A percentile compares a stretch with the other conserved stretches of the same genome.
Conservation (phyloP, 352 stramenopile species). For the Pythium inflatum region DNA sequence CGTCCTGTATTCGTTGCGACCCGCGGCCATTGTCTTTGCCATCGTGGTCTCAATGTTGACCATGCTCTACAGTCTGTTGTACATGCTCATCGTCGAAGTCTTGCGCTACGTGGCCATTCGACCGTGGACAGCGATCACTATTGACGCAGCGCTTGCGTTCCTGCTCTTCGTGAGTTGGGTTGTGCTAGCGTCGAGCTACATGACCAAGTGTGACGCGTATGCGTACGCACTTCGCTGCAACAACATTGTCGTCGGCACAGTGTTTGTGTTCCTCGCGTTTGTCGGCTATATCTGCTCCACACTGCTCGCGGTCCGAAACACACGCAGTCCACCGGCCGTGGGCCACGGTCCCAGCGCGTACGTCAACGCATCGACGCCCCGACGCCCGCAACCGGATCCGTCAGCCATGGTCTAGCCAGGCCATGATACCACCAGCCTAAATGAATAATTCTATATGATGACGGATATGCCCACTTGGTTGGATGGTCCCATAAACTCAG, state of each 20-base stretch:
- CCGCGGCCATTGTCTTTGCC: too few relatives aligned
- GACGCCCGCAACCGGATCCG: too few relatives aligned
- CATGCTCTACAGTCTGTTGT: conserved; percentile 64
- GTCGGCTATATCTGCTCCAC: conserved; percentile 34
- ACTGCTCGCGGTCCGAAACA: conserved; percentile 31
- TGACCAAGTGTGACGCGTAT: conserved; percentile 46
- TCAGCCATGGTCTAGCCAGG: too few relatives aligned
- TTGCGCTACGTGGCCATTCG: conserved; percentile 37
- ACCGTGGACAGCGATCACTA: conserved; percentile 33
- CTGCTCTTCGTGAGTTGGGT: conserved; percentile 61
- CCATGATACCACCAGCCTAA: too few relatives aligned
- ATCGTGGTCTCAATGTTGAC: conserved; percentile 66
- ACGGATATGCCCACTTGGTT: too few relatives aligned
- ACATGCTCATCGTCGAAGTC: conserved; percentile 54
- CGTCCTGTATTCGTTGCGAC: too few relatives aligned
- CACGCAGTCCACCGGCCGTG: too few relatives aligned
- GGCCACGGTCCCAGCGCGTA: too few relatives aligned
- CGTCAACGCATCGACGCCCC: too few relatives aligned
- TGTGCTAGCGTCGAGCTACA: conserved; percentile 54
- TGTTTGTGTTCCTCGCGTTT: conserved; percentile 59
- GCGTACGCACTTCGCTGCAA: conserved; percentile 40
- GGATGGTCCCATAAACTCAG: too few relatives aligned
- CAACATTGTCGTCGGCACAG: conserved; percentile 52
- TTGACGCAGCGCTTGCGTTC: conserved; percentile 44
- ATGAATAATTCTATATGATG: too few relatives aligned